A percentile compares a stretch with the other conserved stretches of the same genome.
Conservation (phyloP, 768 basidiomycete species). For the Termitomyces sp. region DNA sequence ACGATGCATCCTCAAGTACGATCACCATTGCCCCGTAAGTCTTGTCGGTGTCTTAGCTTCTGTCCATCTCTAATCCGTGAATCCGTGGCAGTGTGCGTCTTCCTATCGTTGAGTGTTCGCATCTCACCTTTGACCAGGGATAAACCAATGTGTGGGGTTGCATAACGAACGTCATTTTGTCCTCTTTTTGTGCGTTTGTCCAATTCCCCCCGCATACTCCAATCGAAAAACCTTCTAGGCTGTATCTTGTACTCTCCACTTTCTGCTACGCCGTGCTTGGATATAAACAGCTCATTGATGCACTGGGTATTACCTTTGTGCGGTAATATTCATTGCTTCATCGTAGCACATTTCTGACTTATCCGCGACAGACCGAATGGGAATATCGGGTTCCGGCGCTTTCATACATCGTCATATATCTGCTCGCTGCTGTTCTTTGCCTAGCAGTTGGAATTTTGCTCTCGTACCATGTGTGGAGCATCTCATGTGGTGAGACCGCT, state of each 20-base stretch:
- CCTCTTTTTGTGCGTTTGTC: slow-evolving; percentile 75
- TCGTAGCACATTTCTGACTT: neutral
- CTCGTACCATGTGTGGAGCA: slow-evolving; percentile 64
- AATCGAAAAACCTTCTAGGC: slow-evolving; percentile 36
- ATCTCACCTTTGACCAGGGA: slow-evolving; percentile 46
- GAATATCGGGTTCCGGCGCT: slow-evolving; percentile 58
- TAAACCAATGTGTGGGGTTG: slow-evolving; percentile 95
- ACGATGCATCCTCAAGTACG: slow-evolving; percentile 83
- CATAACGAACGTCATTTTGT: slow-evolving; percentile 96
- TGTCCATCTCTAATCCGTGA: slow-evolving; percentile 3
- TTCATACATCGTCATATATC: slow-evolving; percentile 66
- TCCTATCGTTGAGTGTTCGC: neutral
- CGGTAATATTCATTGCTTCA: slow-evolving; percentile 23
- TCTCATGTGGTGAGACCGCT: slow-evolving; percentile 74
- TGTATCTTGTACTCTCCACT: slow-evolving; percentile 72
- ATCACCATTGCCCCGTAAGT: slow-evolving; percentile 88
- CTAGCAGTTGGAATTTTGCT: slow-evolving; percentile 72
- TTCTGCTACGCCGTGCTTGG: slow-evolving; percentile 60
- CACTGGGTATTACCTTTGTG: slow-evolving; percentile 46
- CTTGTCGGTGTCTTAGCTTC: slow-evolving; percentile 1
- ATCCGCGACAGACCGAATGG: slow-evolving; percentile 37
- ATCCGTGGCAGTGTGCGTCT: slow-evolving; percentile 32
- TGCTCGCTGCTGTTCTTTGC: slow-evolving; percentile 70
- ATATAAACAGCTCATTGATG: slow-evolving; percentile 49
- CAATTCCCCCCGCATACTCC: neutral